Percentiles rank a stretch among this genome's conserved stretches.
phyloP scores from a whole-genome alignment of 2,329 filamentous ascomycete genomes.

The Ophiocordyceps australis region DNA sequence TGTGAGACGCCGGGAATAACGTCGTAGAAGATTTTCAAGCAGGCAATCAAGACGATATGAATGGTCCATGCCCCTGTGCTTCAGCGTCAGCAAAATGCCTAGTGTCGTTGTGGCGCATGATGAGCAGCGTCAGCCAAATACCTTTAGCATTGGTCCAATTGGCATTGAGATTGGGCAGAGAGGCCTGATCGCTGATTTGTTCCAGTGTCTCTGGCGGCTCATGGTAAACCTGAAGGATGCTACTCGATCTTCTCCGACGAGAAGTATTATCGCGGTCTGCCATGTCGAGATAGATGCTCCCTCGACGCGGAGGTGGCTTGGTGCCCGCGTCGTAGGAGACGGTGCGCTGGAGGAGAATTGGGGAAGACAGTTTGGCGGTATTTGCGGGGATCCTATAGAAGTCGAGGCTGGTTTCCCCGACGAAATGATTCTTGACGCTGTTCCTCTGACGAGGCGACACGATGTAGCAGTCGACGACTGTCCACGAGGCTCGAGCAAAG shows the following conservation, averaged over 20 bases:
- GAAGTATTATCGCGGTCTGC: slow-evolving; percentile 43
- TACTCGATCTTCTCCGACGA: slow-evolving; percentile 87
- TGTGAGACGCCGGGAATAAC: slow-evolving; percentile 92
- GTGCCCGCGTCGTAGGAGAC: slow-evolving; percentile 80
- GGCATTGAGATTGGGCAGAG: slow-evolving; percentile 86
- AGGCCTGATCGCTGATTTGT: slow-evolving; percentile 92
- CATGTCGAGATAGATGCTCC: slow-evolving; percentile 41
- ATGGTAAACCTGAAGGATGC: slow-evolving; percentile 80
- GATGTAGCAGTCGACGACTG: too few species aligned
- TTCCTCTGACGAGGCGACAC: too few species aligned
- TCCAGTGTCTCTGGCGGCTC: slow-evolving; percentile 93
- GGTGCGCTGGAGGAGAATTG: slow-evolving; percentile 70
- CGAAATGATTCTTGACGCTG: too few species aligned
- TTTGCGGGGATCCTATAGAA: too few species aligned
- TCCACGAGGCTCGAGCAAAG: too few species aligned
- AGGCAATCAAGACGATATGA: slow-evolving; percentile 80
- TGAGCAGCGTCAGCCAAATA: slow-evolving; percentile 21
- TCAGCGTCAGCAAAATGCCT: slow-evolving; percentile 1
- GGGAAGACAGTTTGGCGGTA: slow-evolving; percentile 94
- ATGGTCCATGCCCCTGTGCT: slow-evolving; percentile 84
- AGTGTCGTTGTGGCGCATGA: neutral
- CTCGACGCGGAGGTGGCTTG: slow-evolving; percentile 46
- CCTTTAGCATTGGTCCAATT: slow-evolving; percentile 99
- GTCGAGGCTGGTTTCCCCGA: too few species aligned
- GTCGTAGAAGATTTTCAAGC: slow-evolving; percentile 91